These are phyloP conservation scores for Phytophthora kernoviae DNA, from an alignment of 352 stramenopile genomes.

Conservation along the genomic window DNA sequence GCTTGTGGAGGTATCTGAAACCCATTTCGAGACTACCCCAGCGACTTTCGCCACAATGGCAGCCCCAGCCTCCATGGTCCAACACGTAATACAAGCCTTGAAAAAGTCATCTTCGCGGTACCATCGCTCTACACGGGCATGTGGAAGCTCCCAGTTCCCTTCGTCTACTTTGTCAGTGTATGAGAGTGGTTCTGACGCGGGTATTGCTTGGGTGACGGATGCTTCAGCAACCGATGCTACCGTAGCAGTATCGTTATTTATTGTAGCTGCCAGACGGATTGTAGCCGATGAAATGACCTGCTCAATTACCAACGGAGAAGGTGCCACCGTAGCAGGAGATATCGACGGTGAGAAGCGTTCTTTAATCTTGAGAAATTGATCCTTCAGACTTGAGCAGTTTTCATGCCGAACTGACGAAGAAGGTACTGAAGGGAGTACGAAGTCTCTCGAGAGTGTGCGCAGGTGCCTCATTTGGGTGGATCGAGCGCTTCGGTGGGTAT, in stretches of 20 bases:
- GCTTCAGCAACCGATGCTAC: not conserved
- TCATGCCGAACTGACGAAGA: slow-evolving; percentile 53
- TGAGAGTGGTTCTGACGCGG: slow-evolving; percentile 5
- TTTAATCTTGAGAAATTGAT: slow-evolving; percentile 85
- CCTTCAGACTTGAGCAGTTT: slow-evolving; percentile 75
- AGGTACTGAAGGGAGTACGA: slow-evolving; percentile 52
- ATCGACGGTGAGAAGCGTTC: slow-evolving; percentile 65
- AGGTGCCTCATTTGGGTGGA: slow-evolving; percentile 23
- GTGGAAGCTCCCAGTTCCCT: slow-evolving; percentile 38
- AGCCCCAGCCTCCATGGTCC: slow-evolving; percentile 72
- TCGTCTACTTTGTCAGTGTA: slow-evolving; percentile 1
- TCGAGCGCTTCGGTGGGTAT: slow-evolving; percentile 35
- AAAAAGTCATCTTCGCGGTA: slow-evolving; percentile 76
- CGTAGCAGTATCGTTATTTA: not conserved
- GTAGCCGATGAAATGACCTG: not conserved
- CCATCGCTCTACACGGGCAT: slow-evolving; percentile 69
- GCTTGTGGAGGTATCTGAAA: slow-evolving; percentile 7
- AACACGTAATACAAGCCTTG: slow-evolving; percentile 75
- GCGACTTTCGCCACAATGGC: slow-evolving; percentile 67
- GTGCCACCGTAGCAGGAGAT: slow-evolving; percentile 21
- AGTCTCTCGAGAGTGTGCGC: slow-evolving; percentile 61
- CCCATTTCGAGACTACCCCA: slow-evolving; percentile 45
- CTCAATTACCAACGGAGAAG: slow-evolving; percentile 10
- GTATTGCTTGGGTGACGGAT: slow-evolving; percentile 11
- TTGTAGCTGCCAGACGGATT: not conserved